A percentile compares a stretch with the other conserved stretches of the same genome.
Conservation (phyloP, 306 rosid genomes). For the Morella rubra region DNA sequence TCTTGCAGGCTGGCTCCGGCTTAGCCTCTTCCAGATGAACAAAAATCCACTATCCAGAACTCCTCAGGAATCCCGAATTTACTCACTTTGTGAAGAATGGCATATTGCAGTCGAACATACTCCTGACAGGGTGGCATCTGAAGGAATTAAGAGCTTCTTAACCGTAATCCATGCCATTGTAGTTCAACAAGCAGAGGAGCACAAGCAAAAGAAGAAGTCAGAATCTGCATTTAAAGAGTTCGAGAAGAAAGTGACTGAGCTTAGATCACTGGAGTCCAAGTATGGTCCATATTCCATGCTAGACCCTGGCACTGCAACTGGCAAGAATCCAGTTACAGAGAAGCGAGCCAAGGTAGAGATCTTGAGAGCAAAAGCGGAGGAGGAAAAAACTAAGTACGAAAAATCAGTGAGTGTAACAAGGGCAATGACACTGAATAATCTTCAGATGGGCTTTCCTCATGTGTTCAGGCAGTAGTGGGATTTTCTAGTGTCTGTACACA, state of each 20-base stretch:
- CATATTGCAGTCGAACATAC: slow-evolving; percentile 74
- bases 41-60: slow-evolving; percentile 55
- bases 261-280: slow-evolving; percentile 72
- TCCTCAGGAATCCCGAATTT: slow-evolving; percentile 69
- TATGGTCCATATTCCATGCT: slow-evolving; percentile 62
- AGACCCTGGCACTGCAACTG: slow-evolving; percentile 31
- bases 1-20: slow-evolving; percentile 91
- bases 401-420: slow-evolving; percentile 72
- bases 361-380: slow-evolving; percentile 69
- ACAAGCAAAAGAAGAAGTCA: slow-evolving; percentile 73
- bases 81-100: slow-evolving; percentile 88
- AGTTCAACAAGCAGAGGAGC: slow-evolving; percentile 82
- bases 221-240: slow-evolving; percentile 72
- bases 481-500: slow-evolving; percentile 91
- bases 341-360: slow-evolving; percentile 71
- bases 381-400: slow-evolving; percentile 80
- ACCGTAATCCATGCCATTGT: slow-evolving; percentile 83
- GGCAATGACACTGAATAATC: slow-evolving; percentile 83
- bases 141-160: slow-evolving; percentile 87
- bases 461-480: slow-evolving; percentile 91
- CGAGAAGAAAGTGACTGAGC: slow-evolving; percentile 72
- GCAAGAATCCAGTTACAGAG: slow-evolving; percentile 58
- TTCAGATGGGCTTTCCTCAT: slow-evolving; percentile 95
- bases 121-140: slow-evolving; percentile 87
- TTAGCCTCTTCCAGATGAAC: slow-evolving; percentile 76